These are phyloP conservation scores for Neurospora sp. DNA, from an alignment of 495 filamentous ascomycete genomes.

Conservation along the genomic window DNA sequence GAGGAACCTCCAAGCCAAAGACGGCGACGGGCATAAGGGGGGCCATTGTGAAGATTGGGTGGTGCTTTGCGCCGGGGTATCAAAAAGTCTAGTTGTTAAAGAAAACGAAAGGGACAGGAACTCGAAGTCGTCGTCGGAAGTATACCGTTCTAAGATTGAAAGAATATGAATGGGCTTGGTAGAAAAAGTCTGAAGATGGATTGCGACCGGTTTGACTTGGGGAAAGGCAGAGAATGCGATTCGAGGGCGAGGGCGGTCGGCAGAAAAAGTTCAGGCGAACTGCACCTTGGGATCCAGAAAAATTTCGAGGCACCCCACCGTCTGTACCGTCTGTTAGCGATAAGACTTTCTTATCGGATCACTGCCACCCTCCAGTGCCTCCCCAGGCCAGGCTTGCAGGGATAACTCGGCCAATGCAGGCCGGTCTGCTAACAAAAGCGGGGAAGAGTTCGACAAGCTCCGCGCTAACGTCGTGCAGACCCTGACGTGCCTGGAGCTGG, in stretches of 20 bases:
- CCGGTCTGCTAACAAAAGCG: background rate
- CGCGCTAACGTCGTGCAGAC: background rate
- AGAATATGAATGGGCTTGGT: background rate
- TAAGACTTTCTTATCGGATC: constrained; percentile 17
- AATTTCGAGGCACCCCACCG: constrained; percentile 12
- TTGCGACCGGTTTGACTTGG: background rate
- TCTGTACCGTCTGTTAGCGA: constrained; percentile 8
- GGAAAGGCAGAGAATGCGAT: background rate
- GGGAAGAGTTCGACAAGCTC: background rate
- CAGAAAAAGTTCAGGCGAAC: constrained; percentile 11
- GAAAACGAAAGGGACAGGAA: background rate
- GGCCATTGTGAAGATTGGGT: constrained; percentile 17
- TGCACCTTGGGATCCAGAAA: constrained; percentile 11
- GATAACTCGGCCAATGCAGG: background rate
- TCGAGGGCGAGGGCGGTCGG: constrained; percentile 5
- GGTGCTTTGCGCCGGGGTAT: background rate
- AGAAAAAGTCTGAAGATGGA: background rate
- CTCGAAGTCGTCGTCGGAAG: background rate
- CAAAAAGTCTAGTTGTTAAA: background rate
- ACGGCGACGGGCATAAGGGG: constrained; percentile 60
- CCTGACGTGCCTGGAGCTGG: background rate
- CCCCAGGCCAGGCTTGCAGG: background rate
- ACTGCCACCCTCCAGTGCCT: constrained; percentile 2
- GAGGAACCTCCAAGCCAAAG: constrained; percentile 80
- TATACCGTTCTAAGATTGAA: background rate